phyloP scores from a whole-genome alignment of 352 stramenopile genomes.

The Phytophthora kernoviae region DNA sequence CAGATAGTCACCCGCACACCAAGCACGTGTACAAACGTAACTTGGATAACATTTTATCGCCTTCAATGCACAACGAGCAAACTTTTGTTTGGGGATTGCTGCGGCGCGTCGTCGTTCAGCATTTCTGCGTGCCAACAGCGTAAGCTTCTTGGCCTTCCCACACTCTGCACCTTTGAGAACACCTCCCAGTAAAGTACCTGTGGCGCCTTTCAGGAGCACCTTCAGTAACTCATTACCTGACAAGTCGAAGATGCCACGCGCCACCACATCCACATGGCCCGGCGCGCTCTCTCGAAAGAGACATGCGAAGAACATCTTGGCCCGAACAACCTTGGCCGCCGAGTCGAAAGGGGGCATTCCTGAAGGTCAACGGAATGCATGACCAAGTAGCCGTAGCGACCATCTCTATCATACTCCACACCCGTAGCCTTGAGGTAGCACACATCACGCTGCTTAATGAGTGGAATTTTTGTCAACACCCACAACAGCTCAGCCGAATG shows the following conservation, averaged over 20 bases:
- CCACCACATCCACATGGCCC: constrained; percentile 39
- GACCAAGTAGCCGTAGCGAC: constrained; percentile 48
- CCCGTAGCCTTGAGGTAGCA: constrained; percentile 51
- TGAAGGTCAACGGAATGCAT: constrained; percentile 45
- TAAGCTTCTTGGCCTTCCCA: constrained; percentile 53
- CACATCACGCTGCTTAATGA: constrained; percentile 41
- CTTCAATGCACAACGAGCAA: constrained; percentile 38
- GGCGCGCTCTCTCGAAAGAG: constrained; percentile 41
- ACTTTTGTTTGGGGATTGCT: constrained; percentile 25
- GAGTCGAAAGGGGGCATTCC: constrained; percentile 43
- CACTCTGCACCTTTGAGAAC: constrained; percentile 31
- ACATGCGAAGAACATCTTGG: constrained; percentile 38
- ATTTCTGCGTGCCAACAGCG: constrained; percentile 32
- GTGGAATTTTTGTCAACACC: constrained; percentile 38
- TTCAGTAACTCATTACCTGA: constrained; percentile 31
- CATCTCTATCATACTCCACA: constrained; percentile 31
- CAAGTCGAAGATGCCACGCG: constrained; percentile 46
- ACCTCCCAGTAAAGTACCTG: constrained; percentile 30
- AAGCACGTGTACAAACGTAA: constrained; percentile 36
- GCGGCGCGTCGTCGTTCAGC: constrained; percentile 12
- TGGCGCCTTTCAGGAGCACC: constrained; percentile 30
- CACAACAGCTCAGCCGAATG: constrained; percentile 47
- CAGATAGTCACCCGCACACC: constrained; percentile 52
- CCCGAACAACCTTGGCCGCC: constrained; percentile 34
- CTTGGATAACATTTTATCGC: constrained; percentile 19